Evolutionary conservation across 345 rosid species (phyloP).

Genomic region (Brassica incana): DNA sequence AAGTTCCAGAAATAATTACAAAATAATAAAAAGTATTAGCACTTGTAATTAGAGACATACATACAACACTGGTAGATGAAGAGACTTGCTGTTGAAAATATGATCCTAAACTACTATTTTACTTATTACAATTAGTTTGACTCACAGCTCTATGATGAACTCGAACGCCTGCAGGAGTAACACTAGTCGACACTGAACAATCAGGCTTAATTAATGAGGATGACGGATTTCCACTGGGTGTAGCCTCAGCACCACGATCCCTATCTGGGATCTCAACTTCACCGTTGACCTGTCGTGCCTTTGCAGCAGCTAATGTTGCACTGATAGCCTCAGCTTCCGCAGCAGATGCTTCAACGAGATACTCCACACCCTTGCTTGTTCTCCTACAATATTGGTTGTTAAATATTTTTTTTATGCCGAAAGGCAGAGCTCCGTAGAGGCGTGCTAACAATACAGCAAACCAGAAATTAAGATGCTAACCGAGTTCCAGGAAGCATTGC

Average conservation of each 20-base stretch:
- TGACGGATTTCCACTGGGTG: conserved; percentile 86
- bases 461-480: conserved; percentile 44
- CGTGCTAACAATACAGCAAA: not conserved
- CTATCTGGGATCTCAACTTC: conserved; percentile 85
- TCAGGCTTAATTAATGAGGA: conserved; percentile 70
- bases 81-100: conserved; percentile 1
- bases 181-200: conserved; percentile 57
- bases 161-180: conserved; percentile 78
- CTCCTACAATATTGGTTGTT: conserved; percentile 55
- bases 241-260: conserved; percentile 89
- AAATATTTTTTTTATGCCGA: not conserved
- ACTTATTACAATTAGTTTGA: conserved; percentile 24
- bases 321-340: conserved; percentile 98
- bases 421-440: not conserved
- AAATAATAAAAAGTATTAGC: not conserved
- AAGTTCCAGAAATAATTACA: conserved; percentile 8
- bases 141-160: conserved; percentile 96
- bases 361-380: conserved; percentile 86
- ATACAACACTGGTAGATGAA: not conserved
- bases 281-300: conserved; percentile 92
- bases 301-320: conserved; percentile 97
- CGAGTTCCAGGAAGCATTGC: conserved; percentile 76
- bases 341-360: conserved; percentile 95
- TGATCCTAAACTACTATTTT: not conserved
- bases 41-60: not conserved